Evolutionary conservation across 129 eudicot species (phyloP).

Genomic region (Ambrosia artemisiifolia): DNA sequence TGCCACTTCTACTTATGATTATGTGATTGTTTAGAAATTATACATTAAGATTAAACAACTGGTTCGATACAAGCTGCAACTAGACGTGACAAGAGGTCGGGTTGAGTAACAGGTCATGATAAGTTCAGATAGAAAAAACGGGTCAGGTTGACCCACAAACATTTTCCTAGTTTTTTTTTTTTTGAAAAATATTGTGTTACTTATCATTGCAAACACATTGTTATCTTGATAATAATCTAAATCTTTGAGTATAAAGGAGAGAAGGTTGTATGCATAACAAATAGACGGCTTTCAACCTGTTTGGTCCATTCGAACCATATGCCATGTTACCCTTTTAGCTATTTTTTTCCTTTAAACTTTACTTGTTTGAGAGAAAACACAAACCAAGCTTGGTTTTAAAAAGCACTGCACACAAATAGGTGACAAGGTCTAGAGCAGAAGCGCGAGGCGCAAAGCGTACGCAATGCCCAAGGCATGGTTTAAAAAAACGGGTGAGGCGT

Average conservation of each 20-base stretch:
- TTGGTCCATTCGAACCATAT: no score
- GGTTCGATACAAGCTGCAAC: not conserved
- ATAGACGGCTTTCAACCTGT: not conserved
- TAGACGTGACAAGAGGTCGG: not conserved
- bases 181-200: not conserved
- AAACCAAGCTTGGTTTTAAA: not conserved
- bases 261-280: not conserved
- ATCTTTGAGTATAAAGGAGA: not conserved
- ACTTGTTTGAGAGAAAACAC: not conserved
- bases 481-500: no score
- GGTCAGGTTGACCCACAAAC: not conserved
- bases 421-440: no score
- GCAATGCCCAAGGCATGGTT: no score
- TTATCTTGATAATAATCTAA: not conserved
- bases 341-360: no score
- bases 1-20: not conserved
- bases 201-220: not conserved
- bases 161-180: not conserved
- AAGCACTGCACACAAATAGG: no score
- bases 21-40: not conserved
- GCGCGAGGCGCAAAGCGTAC: no score
- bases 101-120: no score
- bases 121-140: no score
- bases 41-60: not conserved
- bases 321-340: no score